A percentile compares a stretch with the other conserved stretches of the same genome.
These are phyloP conservation scores for Tetrapisispora arboricola DNA, from an alignment of 805 yeast genomes.

Conservation along the genomic window DNA sequence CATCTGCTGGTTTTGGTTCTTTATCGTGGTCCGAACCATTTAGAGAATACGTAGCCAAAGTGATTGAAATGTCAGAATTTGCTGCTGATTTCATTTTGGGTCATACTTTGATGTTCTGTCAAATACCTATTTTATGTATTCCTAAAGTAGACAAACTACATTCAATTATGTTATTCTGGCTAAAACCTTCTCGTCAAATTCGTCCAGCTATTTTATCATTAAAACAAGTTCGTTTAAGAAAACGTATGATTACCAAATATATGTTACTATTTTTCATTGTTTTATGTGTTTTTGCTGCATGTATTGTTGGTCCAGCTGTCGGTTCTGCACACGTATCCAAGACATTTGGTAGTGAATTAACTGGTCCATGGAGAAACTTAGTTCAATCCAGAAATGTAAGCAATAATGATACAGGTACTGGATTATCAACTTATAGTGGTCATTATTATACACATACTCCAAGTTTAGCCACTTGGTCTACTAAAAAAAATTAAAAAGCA, in stretches of 20 bases:
- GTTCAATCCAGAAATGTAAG: slow-evolving; percentile 80
- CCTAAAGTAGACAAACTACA: slow-evolving; percentile 96
- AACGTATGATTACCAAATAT: slow-evolving; percentile 94
- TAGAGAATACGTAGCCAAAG: slow-evolving; percentile 89
- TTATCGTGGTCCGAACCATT: slow-evolving; percentile 92
- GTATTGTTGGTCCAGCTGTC: slow-evolving; percentile 86
- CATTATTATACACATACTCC: slow-evolving; percentile 42
- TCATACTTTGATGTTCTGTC: slow-evolving; percentile 75
- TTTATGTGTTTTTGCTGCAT: slow-evolving; percentile 55
- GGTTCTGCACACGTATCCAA: slow-evolving; percentile 49
- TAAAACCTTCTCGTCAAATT: slow-evolving; percentile 90
- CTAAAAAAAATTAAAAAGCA: slow-evolving; percentile 25
- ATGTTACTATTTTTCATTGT: slow-evolving; percentile 66
- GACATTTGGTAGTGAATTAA: slow-evolving; percentile 24
- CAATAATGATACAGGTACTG: slow-evolving; percentile 73
- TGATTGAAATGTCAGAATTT: slow-evolving; percentile 87
- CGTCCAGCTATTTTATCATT: slow-evolving; percentile 95
- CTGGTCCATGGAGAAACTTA: slow-evolving; percentile 48
- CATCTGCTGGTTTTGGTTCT: slow-evolving; percentile 82
- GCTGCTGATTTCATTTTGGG: slow-evolving; percentile 95
- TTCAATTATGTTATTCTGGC: slow-evolving; percentile 96
- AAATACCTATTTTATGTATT: slow-evolving; percentile 73
- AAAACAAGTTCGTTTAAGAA: slow-evolving; percentile 91
- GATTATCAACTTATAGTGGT: slow-evolving; percentile 26
- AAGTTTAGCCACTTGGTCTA: slow-evolving; percentile 43